These are phyloP conservation scores for Grammothele lineata DNA, from an alignment of 768 basidiomycete species.

Conservation along the genomic window DNA sequence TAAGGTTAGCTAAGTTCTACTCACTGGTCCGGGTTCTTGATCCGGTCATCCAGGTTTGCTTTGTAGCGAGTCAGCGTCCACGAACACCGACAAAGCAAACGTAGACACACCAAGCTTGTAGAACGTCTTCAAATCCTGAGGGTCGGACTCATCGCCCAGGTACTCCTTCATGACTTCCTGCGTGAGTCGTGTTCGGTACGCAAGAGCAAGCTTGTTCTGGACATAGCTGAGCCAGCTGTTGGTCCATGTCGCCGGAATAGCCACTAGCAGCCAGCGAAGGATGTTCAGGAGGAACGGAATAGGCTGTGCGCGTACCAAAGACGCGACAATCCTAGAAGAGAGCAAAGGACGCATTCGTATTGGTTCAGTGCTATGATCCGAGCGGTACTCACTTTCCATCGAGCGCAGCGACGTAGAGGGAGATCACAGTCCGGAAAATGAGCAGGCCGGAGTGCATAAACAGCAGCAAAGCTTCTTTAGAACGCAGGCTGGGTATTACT, in stretches of 20 bases:
- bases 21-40: constrained; percentile 95
- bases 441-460: constrained; percentile 87
- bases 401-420: constrained; percentile 88
- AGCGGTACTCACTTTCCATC: constrained; percentile 67
- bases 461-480: constrained; percentile 85
- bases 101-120: constrained; percentile 76
- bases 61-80: background rate
- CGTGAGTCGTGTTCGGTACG: constrained; percentile 84
- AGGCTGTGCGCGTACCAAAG: constrained; percentile 84
- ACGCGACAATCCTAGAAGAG: constrained; percentile 78
- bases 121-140: constrained; percentile 76
- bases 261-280: constrained; percentile 84
- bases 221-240: constrained; percentile 92
- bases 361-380: background rate
- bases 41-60: constrained; percentile 94
- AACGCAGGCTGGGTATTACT: constrained; percentile 80
- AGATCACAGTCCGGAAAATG: constrained; percentile 85
- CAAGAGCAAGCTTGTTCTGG: constrained; percentile 89
- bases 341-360: background rate
- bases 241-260: constrained; percentile 90
- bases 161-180: constrained; percentile 80
- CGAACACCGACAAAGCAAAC: background rate
- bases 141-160: constrained; percentile 66
- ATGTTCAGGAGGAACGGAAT: constrained; percentile 81
- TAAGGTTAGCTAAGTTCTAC: background rate